These are phyloP conservation scores for Volvox africanus DNA, from an alignment of 139 green algal genomes.

Conservation along the genomic window DNA sequence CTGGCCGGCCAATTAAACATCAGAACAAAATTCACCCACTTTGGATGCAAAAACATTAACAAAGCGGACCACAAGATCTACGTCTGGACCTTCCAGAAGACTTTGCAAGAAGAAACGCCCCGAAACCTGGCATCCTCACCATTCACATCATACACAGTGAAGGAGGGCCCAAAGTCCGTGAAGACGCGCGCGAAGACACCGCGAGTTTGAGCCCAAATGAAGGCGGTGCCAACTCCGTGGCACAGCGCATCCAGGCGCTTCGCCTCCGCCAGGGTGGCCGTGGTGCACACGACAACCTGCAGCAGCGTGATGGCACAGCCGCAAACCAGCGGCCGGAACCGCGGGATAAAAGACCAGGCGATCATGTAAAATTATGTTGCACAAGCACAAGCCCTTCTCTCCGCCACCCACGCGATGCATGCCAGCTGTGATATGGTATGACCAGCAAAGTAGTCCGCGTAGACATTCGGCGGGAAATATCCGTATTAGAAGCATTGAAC, in stretches of 20 bases:
- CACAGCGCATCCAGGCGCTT: constrained; percentile 88
- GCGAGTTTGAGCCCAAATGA: constrained; percentile 88
- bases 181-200: constrained; percentile 97
- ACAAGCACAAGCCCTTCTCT: too few species aligned
- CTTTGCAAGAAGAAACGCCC: neutral
- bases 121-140: constrained; percentile 66
- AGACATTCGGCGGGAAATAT: too few species aligned
- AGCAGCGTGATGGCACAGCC: neutral
- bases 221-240: constrained; percentile 81
- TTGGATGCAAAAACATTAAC: too few species aligned
- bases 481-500: too few species aligned
- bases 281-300: constrained; percentile 91
- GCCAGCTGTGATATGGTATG: too few species aligned
- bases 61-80: too few species aligned
- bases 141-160: constrained; percentile 91
- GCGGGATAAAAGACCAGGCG: too few species aligned
- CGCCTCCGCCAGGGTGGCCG: constrained; percentile 73
- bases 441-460: too few species aligned
- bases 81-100: neutral
- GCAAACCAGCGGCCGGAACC: neutral
- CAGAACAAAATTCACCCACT: neutral
- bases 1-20: constrained; percentile 50
- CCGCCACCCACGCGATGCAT: too few species aligned
- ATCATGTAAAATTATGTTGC: too few species aligned
- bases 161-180: constrained; percentile 94